Base-by-base conservation (phyloP, 140 eudicot genomes). In the Senecio squalidus region DNA sequence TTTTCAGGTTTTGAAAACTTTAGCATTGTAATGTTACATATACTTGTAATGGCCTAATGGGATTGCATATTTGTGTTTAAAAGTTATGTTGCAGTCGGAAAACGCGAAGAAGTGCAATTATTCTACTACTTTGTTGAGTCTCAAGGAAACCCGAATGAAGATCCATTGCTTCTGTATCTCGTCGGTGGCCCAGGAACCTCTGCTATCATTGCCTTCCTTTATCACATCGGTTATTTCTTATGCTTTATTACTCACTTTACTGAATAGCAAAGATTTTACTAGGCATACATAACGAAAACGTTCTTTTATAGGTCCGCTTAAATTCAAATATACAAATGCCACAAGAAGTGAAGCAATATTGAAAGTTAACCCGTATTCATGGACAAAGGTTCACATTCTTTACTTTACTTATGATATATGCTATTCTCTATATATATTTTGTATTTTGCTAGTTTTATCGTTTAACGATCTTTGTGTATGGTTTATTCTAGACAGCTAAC, bases 181-280 rank as follows among this genome's bases (percentile, higher is more conserved):
- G 76, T 81, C 1, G 92, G 92, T 15, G 92, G 92, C 18, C 92
- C 92, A 0, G 92, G 92, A 30, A 79, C 84, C 38, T 80, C 92
- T 5, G 74, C 47, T 18, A 44, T 80, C 23, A 22, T 74, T 44
- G 81, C 74, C 3, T 72, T 83, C 15, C 57, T 70, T 9, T 62
- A 66, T 47, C 83, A 83, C 58, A 66, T 73, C 5, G 92, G 92
- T 83, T 15, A 21, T 1, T 30, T 53, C 29, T 2, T 28, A 55
- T 14, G 31, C 17, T 6, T 29, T 31, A 36, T 36, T 36, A 36
- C 4, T 36, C 11, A 34, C 41, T 4, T n/a, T n/a, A n/a, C n/a
- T n/a, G n/a, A n/a, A n/a, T n/a, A n/a, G n/a, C n/a, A n/a, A n/a
- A n/a, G n/a, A n/a, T n/a, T n/a, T n/a, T n/a, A n/a, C n/a, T 28